Evolutionary conservation across 345 rosid species (phyloP).

Genomic region (Gynandropsis gynandra): DNA sequence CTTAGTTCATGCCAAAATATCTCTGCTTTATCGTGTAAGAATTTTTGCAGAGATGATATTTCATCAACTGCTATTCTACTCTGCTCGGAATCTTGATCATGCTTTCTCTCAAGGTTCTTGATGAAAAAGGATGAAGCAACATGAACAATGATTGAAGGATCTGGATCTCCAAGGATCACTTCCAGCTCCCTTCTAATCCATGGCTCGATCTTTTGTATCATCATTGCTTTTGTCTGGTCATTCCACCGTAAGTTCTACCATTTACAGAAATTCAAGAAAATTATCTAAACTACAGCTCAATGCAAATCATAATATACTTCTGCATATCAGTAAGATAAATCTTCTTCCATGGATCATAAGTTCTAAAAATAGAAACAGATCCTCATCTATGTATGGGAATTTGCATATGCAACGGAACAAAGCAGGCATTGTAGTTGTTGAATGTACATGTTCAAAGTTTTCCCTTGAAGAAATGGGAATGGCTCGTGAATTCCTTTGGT

Average conservation of each 20-base stretch:
- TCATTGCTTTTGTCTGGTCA: conserved; percentile 30
- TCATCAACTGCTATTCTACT: conserved; percentile 19
- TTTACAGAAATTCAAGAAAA: background rate
- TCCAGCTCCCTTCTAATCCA: conserved; percentile 72
- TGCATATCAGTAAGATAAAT: no score
- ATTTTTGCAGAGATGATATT: conserved; percentile 34
- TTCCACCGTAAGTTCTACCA: conserved; percentile 26
- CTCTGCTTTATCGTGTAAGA: conserved; percentile 31
- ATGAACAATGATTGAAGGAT: conserved; percentile 63
- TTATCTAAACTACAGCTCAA: no score
- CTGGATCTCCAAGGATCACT: conserved; percentile 60
- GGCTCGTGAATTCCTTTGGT: conserved; percentile 38
- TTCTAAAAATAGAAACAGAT: no score
- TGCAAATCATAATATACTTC: no score
- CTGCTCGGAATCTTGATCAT: conserved; percentile 19
- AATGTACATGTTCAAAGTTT: conserved; percentile 31
- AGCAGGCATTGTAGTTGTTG: background rate
- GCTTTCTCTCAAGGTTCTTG: conserved; percentile 35
- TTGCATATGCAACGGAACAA: background rate
- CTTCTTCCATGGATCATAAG: no score
- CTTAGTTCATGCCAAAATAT: conserved; percentile 77
- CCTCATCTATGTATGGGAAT: no score
- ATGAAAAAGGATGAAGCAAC: conserved; percentile 49
- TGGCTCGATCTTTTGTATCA: conserved; percentile 44
- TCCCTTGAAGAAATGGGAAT: conserved; percentile 35